These are phyloP conservation scores for Ascodesmis nigricans DNA, from an alignment of 495 filamentous ascomycete genomes.

Conservation along the genomic window DNA sequence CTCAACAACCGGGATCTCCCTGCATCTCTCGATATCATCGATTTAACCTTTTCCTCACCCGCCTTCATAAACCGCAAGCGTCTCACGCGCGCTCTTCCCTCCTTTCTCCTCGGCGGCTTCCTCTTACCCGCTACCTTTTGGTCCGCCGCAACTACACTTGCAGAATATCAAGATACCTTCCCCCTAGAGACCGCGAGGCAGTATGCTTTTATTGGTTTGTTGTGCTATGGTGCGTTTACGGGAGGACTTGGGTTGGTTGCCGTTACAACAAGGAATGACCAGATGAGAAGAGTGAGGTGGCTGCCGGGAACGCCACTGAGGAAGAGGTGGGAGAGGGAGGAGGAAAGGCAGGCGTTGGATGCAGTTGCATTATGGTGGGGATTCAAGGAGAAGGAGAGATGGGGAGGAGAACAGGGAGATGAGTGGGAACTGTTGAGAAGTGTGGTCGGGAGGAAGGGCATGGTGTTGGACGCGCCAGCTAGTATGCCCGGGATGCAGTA, in stretches of 20 bases:
- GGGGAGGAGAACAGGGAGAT: slow-evolving; percentile 73
- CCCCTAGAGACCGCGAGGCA: slow-evolving; percentile 45
- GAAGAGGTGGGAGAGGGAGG: slow-evolving; percentile 77
- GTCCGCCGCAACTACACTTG: slow-evolving; percentile 37
- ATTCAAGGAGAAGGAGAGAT: slow-evolving; percentile 52
- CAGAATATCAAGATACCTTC: slow-evolving; percentile 43
- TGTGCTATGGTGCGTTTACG: slow-evolving; percentile 62
- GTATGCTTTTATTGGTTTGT: slow-evolving; percentile 56
- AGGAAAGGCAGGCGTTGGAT: slow-evolving; percentile 78
- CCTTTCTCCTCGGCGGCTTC: no score
- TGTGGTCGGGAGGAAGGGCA: slow-evolving; percentile 55
- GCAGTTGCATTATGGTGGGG: slow-evolving; percentile 72
- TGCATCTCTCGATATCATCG: no score
- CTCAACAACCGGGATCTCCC: no score
- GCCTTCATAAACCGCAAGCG: no score
- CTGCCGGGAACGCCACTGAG: slow-evolving; percentile 52
- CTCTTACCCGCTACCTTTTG: slow-evolving; percentile 50
- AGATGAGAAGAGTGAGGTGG: slow-evolving; percentile 88
- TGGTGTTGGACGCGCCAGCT: slow-evolving; percentile 70
- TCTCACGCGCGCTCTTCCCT: no score
- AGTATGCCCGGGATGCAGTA: slow-evolving; percentile 83
- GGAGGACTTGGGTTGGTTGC: slow-evolving; percentile 64
- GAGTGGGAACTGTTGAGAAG: slow-evolving; percentile 73
- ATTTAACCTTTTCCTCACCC: no score
- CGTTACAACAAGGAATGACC: slow-evolving; percentile 67